Percentiles rank a stretch among this genome's conserved stretches.
Evolutionary conservation across 129 eudicot genomes (phyloP).

Genomic region (Flaveria ramosissima): DNA sequence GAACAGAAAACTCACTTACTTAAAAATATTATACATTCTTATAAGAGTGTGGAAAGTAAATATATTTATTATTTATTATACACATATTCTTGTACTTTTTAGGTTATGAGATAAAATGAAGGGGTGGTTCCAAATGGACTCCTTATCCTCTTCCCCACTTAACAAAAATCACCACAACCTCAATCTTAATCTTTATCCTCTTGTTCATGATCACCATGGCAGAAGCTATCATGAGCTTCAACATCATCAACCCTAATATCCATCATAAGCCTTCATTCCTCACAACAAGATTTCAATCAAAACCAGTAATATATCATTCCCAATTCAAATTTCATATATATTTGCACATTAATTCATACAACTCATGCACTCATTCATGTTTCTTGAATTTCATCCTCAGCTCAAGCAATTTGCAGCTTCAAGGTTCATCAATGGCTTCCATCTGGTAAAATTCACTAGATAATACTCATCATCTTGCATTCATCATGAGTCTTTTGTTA

Average conservation of each 20-base stretch:
- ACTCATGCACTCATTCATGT: conserved; percentile 6
- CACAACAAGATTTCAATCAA: conserved; percentile 42
- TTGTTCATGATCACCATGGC: conserved; percentile 49
- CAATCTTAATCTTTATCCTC: conserved; percentile 7
- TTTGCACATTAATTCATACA: neutral
- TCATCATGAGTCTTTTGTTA: conserved; percentile 16
- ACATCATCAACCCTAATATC: conserved; percentile 44
- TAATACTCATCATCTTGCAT: conserved; percentile 19
- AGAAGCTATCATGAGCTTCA: conserved; percentile 65
- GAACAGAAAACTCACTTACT: too few species aligned
- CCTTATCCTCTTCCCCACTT: conserved; percentile 55
- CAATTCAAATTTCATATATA: neutral
- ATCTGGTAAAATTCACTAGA: conserved; percentile 35
- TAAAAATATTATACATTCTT: too few species aligned
- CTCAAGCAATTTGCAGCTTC: conserved; percentile 52
- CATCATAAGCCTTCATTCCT: conserved; percentile 32
- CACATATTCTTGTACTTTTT: neutral
- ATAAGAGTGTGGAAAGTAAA: neutral
- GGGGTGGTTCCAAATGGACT: conserved; percentile 65
- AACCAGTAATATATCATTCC: conserved; percentile 28
- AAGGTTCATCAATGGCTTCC: conserved; percentile 43
- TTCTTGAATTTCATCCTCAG: conserved; percentile 42
- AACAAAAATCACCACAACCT: conserved; percentile 20
- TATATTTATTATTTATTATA: neutral
- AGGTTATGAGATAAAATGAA: conserved; percentile 23